Conservation (phyloP, 306 rosid species). For the Pachyrhizus erosus region DNA sequence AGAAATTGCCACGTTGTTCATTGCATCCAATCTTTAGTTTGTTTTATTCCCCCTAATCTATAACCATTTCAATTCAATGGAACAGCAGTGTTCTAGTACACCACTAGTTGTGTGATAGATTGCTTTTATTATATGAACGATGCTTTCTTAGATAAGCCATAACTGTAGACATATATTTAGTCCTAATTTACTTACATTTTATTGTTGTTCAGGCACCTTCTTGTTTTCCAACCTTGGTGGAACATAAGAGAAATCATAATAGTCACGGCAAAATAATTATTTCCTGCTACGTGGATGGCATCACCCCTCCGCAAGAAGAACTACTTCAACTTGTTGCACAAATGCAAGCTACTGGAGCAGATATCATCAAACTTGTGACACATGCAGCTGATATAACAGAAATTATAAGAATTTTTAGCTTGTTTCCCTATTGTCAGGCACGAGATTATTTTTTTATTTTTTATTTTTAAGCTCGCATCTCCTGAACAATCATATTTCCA, state of each 20-base stretch:
- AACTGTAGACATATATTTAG: background rate
- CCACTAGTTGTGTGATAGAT: background rate
- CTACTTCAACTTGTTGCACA: conserved; percentile 38
- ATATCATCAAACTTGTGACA: conserved; percentile 51
- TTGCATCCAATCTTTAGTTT: too few species aligned
- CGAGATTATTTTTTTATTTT: background rate
- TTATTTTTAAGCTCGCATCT: background rate
- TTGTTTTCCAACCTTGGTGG: conserved; percentile 30
- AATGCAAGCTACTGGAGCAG: conserved; percentile 52
- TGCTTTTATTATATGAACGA: background rate
- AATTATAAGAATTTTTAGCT: conserved; percentile 46
- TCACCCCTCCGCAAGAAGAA: conserved; percentile 46
- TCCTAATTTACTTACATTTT: background rate
- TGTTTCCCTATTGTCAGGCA: conserved; percentile 50
- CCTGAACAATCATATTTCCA: background rate
- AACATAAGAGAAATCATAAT: conserved; percentile 18
- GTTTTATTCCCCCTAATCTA: too few species aligned
- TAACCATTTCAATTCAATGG: background rate
- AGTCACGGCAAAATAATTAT: conserved; percentile 47
- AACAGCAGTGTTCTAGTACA: too few species aligned
- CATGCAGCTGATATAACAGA: conserved; percentile 55
- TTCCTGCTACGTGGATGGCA: conserved; percentile 52
- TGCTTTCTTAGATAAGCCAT: background rate
- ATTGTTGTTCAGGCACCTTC: conserved; percentile 48
- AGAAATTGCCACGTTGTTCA: background rate